Evolutionary conservation across 192 early-diverging fungal genomes (phyloP).

Genomic region (Entomortierella lignicola): DNA sequence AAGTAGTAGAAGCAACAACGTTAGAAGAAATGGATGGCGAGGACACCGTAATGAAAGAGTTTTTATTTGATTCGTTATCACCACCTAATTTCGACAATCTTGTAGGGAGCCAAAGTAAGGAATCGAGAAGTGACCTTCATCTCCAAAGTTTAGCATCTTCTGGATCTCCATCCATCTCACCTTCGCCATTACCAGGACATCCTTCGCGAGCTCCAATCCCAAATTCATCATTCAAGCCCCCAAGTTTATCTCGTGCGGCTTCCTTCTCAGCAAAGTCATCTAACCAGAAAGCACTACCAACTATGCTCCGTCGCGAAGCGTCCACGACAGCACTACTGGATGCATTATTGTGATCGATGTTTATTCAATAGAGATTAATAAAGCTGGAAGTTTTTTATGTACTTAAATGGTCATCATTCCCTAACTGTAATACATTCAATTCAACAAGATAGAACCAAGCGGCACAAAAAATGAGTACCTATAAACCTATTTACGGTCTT

Average conservation of each 20-base stretch:
- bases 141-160: background rate
- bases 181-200: background rate
- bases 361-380: too few species aligned
- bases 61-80: background rate
- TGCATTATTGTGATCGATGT: background rate
- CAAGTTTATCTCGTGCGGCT: background rate
- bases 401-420: too few species aligned
- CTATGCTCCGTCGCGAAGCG: slow-evolving; percentile 9
- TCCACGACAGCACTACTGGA: slow-evolving; percentile 12
- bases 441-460: too few species aligned
- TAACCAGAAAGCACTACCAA: background rate
- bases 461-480: too few species aligned
- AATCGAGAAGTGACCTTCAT: background rate
- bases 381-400: too few species aligned
- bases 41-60: background rate
- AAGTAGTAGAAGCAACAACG: too few species aligned
- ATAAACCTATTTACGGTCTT: too few species aligned
- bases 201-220: background rate
- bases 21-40: background rate
- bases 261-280: background rate
- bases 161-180: background rate
- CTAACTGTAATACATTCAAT: too few species aligned
- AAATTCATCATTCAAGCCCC: background rate
- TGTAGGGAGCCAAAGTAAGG: background rate
- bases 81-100: background rate